phyloP scores from a whole-genome alignment of 2,329 filamentous ascomycete genomes.

The Penicillium vulpinum region DNA sequence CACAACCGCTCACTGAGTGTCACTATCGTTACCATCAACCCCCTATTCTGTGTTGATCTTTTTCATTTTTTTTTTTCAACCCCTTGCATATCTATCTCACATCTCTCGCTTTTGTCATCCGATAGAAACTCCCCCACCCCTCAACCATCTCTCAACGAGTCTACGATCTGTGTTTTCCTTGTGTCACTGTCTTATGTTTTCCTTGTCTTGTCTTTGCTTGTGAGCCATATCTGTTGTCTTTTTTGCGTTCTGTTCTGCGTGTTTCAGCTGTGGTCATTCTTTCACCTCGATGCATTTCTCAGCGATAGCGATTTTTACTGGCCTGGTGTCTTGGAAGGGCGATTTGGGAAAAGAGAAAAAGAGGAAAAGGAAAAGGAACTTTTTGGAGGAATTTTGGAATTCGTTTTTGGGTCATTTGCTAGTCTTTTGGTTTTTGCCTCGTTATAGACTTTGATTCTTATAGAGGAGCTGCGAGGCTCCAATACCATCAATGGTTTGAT shows the following conservation, averaged over 20 bases:
- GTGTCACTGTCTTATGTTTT: constrained; percentile 9
- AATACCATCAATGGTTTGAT: constrained; percentile 3
- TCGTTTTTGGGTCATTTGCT: constrained; percentile 19
- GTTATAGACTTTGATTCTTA: constrained; percentile 14
- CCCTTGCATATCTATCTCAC: constrained; percentile 15
- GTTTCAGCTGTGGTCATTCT: constrained; percentile 18
- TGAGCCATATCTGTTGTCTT: constrained; percentile 19
- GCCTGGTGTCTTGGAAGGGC: constrained; percentile 24
- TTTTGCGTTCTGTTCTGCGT: constrained; percentile 13
- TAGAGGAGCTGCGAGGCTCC: constrained; percentile 7
- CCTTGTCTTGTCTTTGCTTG: constrained; percentile 25
- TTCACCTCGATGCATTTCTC: constrained; percentile 28
- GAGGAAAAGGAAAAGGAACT: constrained; percentile 11
- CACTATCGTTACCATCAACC: constrained; percentile 7
- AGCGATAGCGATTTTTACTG: constrained; percentile 24
- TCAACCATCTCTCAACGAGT: constrained; percentile 12
- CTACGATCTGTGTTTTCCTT: constrained; percentile 15
- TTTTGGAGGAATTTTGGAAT: constrained; percentile 18
- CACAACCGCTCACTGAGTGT: constrained; percentile 18
- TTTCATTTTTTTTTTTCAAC: constrained; percentile 8
- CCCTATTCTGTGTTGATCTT: constrained; percentile 4
- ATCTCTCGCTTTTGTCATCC: constrained; percentile 7
- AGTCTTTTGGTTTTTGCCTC: constrained; percentile 6
- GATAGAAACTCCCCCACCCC: not conserved
- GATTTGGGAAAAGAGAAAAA: constrained; percentile 21